A percentile compares a stretch with the other conserved stretches of the same genome.
Evolutionary conservation across 495 filamentous ascomycete genomes (phyloP).

Genomic region (Astrothelium subdiscretum): DNA sequence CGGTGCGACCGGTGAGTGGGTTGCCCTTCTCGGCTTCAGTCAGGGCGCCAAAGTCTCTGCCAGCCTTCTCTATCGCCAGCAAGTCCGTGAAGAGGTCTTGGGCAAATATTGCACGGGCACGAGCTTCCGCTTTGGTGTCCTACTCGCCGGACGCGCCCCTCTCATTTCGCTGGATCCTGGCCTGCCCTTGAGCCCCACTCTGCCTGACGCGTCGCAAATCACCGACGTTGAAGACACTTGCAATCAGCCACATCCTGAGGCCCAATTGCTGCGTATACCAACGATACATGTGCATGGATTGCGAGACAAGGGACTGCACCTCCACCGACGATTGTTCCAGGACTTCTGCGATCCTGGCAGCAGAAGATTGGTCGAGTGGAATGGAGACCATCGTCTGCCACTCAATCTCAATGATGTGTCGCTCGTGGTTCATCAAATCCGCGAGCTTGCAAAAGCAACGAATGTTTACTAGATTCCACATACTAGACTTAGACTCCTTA

Average conservation of each 20-base stretch:
- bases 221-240: no score
- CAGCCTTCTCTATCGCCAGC: conserved; percentile 32
- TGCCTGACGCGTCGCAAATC: no score
- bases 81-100: conserved; percentile 21
- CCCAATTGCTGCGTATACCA: conserved; percentile 37
- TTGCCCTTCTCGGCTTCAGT: conserved; percentile 41
- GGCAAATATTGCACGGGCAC: conserved; percentile 14
- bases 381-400: conserved; percentile 47
- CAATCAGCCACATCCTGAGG: no score
- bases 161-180: conserved; percentile 27
- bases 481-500: no score
- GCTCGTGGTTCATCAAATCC: not conserved
- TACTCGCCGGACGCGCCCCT: conserved; percentile 46
- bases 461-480: no score
- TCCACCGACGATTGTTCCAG: conserved; percentile 39
- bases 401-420: conserved; percentile 42
- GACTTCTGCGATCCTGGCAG: conserved; percentile 37
- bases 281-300: conserved; percentile 55
- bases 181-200: no score
- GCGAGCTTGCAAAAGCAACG: not conserved
- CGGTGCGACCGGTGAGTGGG: conserved; percentile 41
- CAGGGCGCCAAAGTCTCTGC: conserved; percentile 51
- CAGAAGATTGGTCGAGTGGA: conserved; percentile 46
- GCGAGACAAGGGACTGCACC: conserved; percentile 39
- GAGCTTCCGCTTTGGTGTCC: conserved; percentile 32